These are phyloP conservation scores for Cytospora piceicola DNA, from an alignment of 2,329 filamentous ascomycete genomes.

Conservation along the genomic window DNA sequence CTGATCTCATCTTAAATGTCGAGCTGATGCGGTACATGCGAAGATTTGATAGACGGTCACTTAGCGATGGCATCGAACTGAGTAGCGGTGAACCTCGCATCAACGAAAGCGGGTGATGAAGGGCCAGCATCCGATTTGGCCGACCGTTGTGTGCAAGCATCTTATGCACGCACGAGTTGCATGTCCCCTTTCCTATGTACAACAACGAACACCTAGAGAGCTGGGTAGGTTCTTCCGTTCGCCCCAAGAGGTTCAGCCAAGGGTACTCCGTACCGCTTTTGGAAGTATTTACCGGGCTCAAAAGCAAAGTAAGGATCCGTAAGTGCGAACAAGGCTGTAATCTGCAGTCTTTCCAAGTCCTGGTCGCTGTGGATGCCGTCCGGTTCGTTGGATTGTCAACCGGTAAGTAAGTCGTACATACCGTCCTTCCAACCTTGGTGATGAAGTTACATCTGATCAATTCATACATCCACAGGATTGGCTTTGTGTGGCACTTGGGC, in stretches of 20 bases:
- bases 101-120: conserved; percentile 8
- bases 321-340: background rate
- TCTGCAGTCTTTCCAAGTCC: background rate
- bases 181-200: conserved; percentile 1
- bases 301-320: background rate
- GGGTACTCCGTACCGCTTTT: background rate
- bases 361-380: background rate
- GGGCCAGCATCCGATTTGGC: conserved; percentile 22
- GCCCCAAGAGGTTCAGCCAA: background rate
- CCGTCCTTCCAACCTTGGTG: background rate
- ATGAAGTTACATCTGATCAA: conserved; percentile 1
- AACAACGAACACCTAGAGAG: background rate
- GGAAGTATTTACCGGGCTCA: conserved; percentile 2
- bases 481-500: background rate
- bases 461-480: background rate
- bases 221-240: background rate
- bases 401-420: background rate
- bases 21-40: background rate
- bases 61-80: conserved; percentile 15
- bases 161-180: conserved; percentile 1
- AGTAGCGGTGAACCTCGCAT: conserved; percentile 25
- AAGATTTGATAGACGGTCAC: background rate
- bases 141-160: conserved; percentile 5
- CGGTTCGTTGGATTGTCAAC: background rate
- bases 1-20: conserved; percentile 4